These are phyloP conservation scores for Leccinum boreale DNA, from an alignment of 768 basidiomycete genomes.

Conservation along the genomic window DNA sequence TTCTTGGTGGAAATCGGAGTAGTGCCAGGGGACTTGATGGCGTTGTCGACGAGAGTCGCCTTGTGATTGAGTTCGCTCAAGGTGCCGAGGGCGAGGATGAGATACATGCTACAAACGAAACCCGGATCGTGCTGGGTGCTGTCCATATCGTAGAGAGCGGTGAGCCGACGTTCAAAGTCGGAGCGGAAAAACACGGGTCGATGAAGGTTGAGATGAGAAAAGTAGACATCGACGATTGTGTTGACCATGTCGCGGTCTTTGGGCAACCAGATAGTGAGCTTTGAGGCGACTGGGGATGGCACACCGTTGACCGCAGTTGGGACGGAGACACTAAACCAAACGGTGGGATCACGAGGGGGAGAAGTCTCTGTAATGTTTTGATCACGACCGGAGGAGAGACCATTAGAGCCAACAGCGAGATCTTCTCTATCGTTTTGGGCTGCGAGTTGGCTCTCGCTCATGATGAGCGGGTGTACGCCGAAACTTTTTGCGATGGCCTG, in stretches of 20 bases:
- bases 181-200: slow-evolving; percentile 70
- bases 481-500: slow-evolving; percentile 75
- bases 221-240: slow-evolving; percentile 67
- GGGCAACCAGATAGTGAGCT: slow-evolving; percentile 61
- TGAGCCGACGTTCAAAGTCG: slow-evolving; percentile 63
- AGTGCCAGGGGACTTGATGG: slow-evolving; percentile 33
- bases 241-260: slow-evolving; percentile 68
- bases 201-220: slow-evolving; percentile 72
- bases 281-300: slow-evolving; percentile 22
- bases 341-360: slow-evolving; percentile 54
- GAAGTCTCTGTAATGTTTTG: slow-evolving; percentile 52
- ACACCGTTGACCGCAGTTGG: slow-evolving; percentile 42
- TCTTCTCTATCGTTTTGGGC: slow-evolving; percentile 61
- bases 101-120: slow-evolving; percentile 72
- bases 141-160: slow-evolving; percentile 61
- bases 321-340: slow-evolving; percentile 59
- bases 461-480: slow-evolving; percentile 70
- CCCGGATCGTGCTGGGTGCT: slow-evolving; percentile 65
- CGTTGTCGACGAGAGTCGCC: slow-evolving; percentile 50
- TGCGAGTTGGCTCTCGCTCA: slow-evolving; percentile 58
- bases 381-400: slow-evolving; percentile 68
- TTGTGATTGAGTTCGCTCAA: slow-evolving; percentile 79
- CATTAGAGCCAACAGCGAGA: slow-evolving; percentile 71
- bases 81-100: slow-evolving; percentile 77
- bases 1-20: slow-evolving; percentile 48